Base-by-base conservation (phyloP, 2,329 filamentous ascomycete species). In the Fusarium armeniacum region DNA sequence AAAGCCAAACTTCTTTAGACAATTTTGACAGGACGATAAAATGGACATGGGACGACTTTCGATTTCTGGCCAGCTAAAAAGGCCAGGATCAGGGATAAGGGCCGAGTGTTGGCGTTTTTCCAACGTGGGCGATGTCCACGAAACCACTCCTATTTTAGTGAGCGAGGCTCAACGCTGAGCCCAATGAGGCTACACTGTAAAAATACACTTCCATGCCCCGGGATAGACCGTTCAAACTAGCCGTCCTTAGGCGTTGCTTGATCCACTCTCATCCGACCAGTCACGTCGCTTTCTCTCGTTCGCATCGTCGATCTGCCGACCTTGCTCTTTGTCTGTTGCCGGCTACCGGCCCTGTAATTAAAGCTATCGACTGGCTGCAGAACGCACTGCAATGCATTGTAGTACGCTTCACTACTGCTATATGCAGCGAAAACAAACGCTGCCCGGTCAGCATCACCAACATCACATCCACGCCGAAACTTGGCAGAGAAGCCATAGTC, bases 251-350 rank as follows among this genome's bases (percentile, higher is more conserved):
- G 44, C 50, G 33, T 43, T 70, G 18, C 38, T 57, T 57, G 67
- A 68, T 57, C 56, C 51, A 38, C 49, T 47, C n/a, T 33, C 33
- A 35, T 32, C 36, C 44, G 47, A 32, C 63, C 52, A 64, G 67
- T 70, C 26, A 65, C 16, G 58, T 56, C 26, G 35, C 36, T 35
- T 70, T 51, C 12, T 61, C 50, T 32, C 58, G 49, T 50, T 49
- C 52, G 58, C 68, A 70, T 71, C 68, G 67, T 69, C 63, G 68
- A 70, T 70, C 68, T 71, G 56, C 67, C 67, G 67, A 47, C 35
- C 35, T 68, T 53, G 26, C 36, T 46, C 18, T 47, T 44, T 53
- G 51, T 47, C 40, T 53, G 54, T 46, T 61, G 58, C 56, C 53
- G 56, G 49, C 41, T 49, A 36, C 53, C 53, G 61, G 54, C 45